These are phyloP conservation scores for Aspergillus udagawae DNA, from an alignment of 2,329 filamentous ascomycete genomes.

Conservation along the genomic window DNA sequence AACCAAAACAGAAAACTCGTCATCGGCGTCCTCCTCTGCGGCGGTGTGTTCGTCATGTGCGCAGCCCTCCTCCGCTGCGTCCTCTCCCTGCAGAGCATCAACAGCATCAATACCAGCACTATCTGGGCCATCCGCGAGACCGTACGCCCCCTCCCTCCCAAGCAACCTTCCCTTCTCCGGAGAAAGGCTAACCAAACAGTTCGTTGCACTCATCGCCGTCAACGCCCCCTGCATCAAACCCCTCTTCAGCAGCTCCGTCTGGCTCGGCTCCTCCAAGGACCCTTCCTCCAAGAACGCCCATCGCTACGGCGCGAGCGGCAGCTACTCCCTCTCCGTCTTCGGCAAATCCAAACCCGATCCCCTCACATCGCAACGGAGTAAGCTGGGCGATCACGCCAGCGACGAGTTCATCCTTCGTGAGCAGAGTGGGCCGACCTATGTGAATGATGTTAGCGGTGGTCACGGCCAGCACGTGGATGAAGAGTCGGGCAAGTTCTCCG, in stretches of 20 bases:
- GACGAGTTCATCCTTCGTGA: constrained; percentile 11
- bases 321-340: constrained; percentile 7
- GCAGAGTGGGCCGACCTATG: background rate
- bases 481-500: constrained; percentile 4
- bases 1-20: constrained; percentile 29
- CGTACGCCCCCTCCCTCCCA: constrained; percentile 15
- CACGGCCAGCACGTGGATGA: constrained; percentile 6
- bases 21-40: constrained; percentile 39
- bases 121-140: constrained; percentile 46
- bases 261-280: constrained; percentile 11
- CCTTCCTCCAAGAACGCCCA: constrained; percentile 1
- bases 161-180: too few relatives aligned
- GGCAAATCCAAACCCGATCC: constrained; percentile 7
- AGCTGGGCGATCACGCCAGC: constrained; percentile 5
- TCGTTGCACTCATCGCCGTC: constrained; percentile 43
- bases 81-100: constrained; percentile 33
- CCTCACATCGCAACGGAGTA: background rate
- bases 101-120: constrained; percentile 37
- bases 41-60: constrained; percentile 44
- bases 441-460: constrained; percentile 4
- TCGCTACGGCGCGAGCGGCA: constrained; percentile 1
- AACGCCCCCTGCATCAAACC: constrained; percentile 43
- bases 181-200: constrained; percentile 20
- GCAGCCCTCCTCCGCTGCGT: constrained; percentile 43
- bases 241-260: constrained; percentile 29